These are phyloP conservation scores for Fagopyrum homotropicum DNA, from an alignment of 148 eudicot species.

Conservation along the genomic window DNA sequence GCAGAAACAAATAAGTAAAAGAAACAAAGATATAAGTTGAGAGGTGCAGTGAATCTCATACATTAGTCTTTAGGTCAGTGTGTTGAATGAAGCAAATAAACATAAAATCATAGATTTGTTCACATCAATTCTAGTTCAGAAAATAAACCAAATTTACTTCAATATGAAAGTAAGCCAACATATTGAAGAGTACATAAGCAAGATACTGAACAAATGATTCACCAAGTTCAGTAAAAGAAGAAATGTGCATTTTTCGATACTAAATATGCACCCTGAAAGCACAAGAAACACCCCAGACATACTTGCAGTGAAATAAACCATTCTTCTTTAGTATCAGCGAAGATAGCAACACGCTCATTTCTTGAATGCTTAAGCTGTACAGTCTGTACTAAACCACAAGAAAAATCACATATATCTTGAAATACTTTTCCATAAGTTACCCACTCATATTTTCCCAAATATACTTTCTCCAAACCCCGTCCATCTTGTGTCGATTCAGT, in stretches of 20 bases:
- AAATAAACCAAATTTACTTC: background rate
- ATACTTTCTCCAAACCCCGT: constrained; percentile 69
- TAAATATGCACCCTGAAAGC: too few species aligned
- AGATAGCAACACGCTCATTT: constrained; percentile 81
- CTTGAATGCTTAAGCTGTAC: constrained; percentile 75
- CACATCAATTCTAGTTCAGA: background rate
- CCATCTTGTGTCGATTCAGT: constrained; percentile 50
- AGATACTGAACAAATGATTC: too few species aligned
- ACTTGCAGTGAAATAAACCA: constrained; percentile 96
- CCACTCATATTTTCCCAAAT: constrained; percentile 90
- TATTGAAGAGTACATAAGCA: too few species aligned
- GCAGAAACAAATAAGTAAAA: constrained; percentile 31
- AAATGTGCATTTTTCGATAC: too few species aligned
- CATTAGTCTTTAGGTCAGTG: too few species aligned
- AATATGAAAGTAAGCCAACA: too few species aligned
- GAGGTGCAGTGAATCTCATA: too few species aligned
- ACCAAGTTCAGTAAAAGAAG: too few species aligned
- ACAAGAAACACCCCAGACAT: background rate
- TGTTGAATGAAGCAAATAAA: too few species aligned
- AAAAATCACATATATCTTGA: constrained; percentile 62
- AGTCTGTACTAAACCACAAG: constrained; percentile 69
- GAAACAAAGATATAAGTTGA: too few species aligned
- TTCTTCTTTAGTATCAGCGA: constrained; percentile 90
- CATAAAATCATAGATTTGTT: background rate
- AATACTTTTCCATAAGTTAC: constrained; percentile 53